A percentile compares a stretch with the other conserved stretches of the same genome.
phyloP scores from a whole-genome alignment of 1,284 basidiomycete genomes.

The Limonomyces culmigenus region DNA sequence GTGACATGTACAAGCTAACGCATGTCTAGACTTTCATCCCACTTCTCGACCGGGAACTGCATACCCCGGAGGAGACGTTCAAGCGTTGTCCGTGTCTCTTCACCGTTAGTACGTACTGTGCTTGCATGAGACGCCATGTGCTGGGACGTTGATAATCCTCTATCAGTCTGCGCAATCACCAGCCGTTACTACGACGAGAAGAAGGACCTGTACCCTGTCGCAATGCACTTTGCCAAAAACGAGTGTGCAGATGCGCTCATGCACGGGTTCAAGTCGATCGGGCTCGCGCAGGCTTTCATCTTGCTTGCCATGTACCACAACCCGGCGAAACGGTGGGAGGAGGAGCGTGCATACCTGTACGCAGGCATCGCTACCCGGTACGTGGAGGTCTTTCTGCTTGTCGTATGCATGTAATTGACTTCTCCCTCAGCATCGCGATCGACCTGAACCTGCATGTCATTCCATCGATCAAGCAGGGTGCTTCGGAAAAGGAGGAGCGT shows the following conservation, averaged over 20 bases:
- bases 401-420: neutral
- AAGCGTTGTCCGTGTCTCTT: constrained; percentile 68
- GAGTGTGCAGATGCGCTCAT: constrained; percentile 65
- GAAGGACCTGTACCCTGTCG: constrained; percentile 66
- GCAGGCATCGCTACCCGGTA: constrained; percentile 65
- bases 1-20: constrained; percentile 3
- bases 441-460: constrained; percentile 72
- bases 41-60: constrained; percentile 54
- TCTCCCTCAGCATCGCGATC: constrained; percentile 45
- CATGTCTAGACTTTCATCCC: constrained; percentile 47
- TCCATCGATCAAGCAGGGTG: constrained; percentile 33
- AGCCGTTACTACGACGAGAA: constrained; percentile 61
- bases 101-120: constrained; percentile 47
- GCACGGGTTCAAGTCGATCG: constrained; percentile 61
- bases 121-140: neutral
- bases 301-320: constrained; percentile 67
- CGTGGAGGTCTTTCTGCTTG: constrained; percentile 3
- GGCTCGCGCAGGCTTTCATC: constrained; percentile 45
- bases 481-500: constrained; percentile 49
- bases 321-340: constrained; percentile 68
- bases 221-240: constrained; percentile 76
- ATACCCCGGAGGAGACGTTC: constrained; percentile 57
- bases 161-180: constrained; percentile 60
- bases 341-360: constrained; percentile 70
- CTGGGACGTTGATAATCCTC: neutral